These are phyloP conservation scores for Arachnomyces sp. DNA, from an alignment of 2,329 filamentous ascomycete species.

Conservation along the genomic window DNA sequence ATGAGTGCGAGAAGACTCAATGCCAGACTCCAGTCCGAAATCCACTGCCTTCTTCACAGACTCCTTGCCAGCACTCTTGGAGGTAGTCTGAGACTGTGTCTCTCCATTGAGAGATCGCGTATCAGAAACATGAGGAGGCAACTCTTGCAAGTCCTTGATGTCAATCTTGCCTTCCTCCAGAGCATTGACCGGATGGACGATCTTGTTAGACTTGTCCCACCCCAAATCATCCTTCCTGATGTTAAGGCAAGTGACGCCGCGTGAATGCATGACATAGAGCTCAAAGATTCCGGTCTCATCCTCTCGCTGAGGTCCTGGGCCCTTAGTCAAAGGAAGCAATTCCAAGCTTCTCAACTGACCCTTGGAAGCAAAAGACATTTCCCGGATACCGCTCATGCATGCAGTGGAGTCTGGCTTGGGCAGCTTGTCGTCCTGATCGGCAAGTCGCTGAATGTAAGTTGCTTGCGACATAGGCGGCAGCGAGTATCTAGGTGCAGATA, in stretches of 20 bases:
- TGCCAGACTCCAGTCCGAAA: constrained; percentile 17
- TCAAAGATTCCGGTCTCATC: constrained; percentile 79
- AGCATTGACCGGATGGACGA: constrained; percentile 70
- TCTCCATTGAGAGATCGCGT: constrained; percentile 42
- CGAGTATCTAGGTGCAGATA: constrained; percentile 90
- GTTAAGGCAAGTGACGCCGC: constrained; percentile 82
- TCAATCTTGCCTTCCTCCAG: constrained; percentile 65
- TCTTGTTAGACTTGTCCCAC: constrained; percentile 85
- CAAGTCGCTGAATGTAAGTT: constrained; percentile 72
- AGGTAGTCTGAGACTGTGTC: constrained; percentile 23
- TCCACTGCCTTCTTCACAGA: constrained; percentile 35
- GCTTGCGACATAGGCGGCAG: constrained; percentile 75
- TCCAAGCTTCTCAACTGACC: constrained; percentile 84
- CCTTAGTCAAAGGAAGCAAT: constrained; percentile 62
- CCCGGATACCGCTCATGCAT: constrained; percentile 92
- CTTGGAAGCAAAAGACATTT: constrained; percentile 84
- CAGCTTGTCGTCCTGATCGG: constrained; percentile 62
- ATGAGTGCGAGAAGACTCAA: constrained; percentile 21
- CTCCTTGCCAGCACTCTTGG: constrained; percentile 27
- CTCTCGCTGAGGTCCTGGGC: constrained; percentile 43
- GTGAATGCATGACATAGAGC: constrained; percentile 94
- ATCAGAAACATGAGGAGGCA: constrained; percentile 35
- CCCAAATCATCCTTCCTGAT: constrained; percentile 86
- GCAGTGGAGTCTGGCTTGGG: constrained; percentile 89
- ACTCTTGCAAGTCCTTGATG: constrained; percentile 59